Evolutionary conservation across 2,329 filamentous ascomycete genomes (phyloP).

Genomic region (Penicillium sp.): DNA sequence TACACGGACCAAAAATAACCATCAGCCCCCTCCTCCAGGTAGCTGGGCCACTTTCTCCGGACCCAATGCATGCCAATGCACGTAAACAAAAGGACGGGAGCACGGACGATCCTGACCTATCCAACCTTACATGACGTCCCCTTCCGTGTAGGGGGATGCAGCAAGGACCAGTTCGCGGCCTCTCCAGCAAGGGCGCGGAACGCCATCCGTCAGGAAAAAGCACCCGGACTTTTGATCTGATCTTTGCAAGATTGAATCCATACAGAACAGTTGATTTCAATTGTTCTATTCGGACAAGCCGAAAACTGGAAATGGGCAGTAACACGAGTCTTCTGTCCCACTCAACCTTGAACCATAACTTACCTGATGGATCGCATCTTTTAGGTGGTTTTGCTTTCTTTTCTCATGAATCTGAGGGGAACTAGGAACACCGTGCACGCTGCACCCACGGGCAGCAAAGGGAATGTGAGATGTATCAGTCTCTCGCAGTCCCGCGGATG

Average conservation of each 20-base stretch:
- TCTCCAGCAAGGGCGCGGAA: slow-evolving; percentile 33
- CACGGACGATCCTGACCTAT: slow-evolving; percentile 38
- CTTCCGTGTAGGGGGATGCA: slow-evolving; percentile 32
- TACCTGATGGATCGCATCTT: neutral
- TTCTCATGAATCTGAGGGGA: neutral
- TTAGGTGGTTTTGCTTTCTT: neutral
- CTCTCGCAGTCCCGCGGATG: slow-evolving; percentile 8
- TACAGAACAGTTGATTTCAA: neutral
- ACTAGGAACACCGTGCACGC: neutral
- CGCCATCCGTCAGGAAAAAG: slow-evolving; percentile 10
- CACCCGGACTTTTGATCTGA: neutral
- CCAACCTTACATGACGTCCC: slow-evolving; percentile 40
- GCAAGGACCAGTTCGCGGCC: slow-evolving; percentile 30
- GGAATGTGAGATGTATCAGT: slow-evolving; percentile 31
- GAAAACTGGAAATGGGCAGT: neutral
- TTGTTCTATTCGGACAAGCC: neutral
- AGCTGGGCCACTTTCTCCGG: slow-evolving; percentile 24
- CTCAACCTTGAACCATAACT: neutral
- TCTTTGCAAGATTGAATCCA: neutral
- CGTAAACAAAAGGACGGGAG: slow-evolving; percentile 38
- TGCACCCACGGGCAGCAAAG: slow-evolving; percentile 2
- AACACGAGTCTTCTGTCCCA: neutral
- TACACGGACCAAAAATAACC: slow-evolving; percentile 33
- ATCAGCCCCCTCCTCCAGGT: slow-evolving; percentile 1
- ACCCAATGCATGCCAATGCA: slow-evolving; percentile 39